Base-by-base conservation (phyloP, 2,329 filamentous ascomycete species). In the Pseudogymnoascus destructans region DNA sequence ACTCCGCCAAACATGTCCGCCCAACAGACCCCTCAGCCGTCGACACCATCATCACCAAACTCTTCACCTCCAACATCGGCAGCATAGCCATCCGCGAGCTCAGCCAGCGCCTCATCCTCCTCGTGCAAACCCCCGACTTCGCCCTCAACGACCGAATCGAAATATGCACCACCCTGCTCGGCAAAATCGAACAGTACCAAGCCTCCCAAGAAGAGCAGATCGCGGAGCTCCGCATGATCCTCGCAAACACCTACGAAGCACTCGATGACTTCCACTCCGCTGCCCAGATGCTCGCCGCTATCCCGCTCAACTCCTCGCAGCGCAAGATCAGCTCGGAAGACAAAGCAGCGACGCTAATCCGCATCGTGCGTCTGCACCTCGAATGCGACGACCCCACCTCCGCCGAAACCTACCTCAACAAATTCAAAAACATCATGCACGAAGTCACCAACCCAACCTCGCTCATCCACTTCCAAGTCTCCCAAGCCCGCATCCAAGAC, bases 361-460 rank as follows among this genome's bases (percentile, higher is more conserved):
- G 92, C 61, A 95, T 98, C 68, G 90, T 95, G 69, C 83, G 93
- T 62, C 87, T 95, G 75, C 95, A 93, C 70, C 81, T 98, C 62
- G 92, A 98, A 74, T 89, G 91, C 54, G 92, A 95, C 70, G 91
- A 97, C 73, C 86, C 89, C 7, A 89, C 86, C 1, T 79, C 81
- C 33, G 93, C 93, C 40, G 89, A 95, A 70, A 81, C 80, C 38
- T 95, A 91, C 70, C 79, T 98, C 66, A 96, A 96, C 77, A 91
- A 92, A 72, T 86, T 95, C 71, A 97, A 96, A 74, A 92, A 93
- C 68, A 79, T 96, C 64, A 89, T 95, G 70, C 83, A 88, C 74
- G 84, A 80, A 62, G 83, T 95, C 30, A 74, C 79, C 27, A 84
- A 95, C 70, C 80, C 84, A 36, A 80, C 86, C 61, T 77, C 92